Conservation (phyloP, 495 filamentous ascomycete genomes). For the Daldinia bambusicola region DNA sequence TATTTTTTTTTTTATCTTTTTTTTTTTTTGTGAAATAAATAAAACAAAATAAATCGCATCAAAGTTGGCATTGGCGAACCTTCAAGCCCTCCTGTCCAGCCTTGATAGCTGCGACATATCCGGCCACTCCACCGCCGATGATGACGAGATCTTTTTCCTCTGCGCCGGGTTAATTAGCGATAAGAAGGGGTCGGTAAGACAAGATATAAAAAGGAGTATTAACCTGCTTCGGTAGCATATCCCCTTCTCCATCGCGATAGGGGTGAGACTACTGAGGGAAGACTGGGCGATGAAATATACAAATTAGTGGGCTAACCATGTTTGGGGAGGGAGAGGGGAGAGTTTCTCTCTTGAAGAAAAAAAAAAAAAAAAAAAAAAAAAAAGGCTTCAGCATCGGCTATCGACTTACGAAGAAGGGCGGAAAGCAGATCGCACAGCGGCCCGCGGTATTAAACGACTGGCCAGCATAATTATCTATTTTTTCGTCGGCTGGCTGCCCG, state of each 20-base stretch:
- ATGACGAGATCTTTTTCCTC: constrained; percentile 93
- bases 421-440: constrained; percentile 72
- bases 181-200: background rate
- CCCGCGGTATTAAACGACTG: constrained; percentile 72
- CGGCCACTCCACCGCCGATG: constrained; percentile 96
- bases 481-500: constrained; percentile 10
- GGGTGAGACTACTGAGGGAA: constrained; percentile 67
- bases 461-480: constrained; percentile 69
- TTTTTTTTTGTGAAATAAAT: background rate
- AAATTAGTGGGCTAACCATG: constrained; percentile 49
- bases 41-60: constrained; percentile 8
- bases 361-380: background rate
- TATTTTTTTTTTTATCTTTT: background rate
- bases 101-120: constrained; percentile 99
- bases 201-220: constrained; percentile 44
- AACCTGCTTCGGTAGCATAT: constrained; percentile 85
- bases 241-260: constrained; percentile 71
- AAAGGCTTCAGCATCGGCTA: constrained; percentile 28
- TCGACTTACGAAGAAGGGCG: constrained; percentile 60
- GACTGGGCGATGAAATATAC: constrained; percentile 50
- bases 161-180: constrained; percentile 54
- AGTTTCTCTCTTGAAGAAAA: too few relatives aligned
- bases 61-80: constrained; percentile 62
- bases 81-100: constrained; percentile 97
- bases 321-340: too few relatives aligned